Base-by-base conservation (phyloP, 1,284 basidiomycete species). In the Pascua guehoae region DNA sequence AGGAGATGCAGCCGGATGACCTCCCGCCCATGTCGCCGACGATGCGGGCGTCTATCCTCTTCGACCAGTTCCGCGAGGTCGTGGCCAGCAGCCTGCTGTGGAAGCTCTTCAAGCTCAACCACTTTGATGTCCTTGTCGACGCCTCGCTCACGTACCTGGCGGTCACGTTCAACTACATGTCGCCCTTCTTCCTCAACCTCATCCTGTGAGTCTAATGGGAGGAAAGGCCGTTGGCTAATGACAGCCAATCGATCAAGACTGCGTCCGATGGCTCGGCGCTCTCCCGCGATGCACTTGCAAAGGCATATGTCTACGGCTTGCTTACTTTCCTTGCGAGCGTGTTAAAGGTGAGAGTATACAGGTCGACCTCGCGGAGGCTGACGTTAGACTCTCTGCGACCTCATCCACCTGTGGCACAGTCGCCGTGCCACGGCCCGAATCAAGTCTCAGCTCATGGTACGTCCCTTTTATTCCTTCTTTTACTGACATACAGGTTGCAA, bases 321-420 rank as follows among this genome's bases (percentile, higher is more conserved):
- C 78, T 89, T 1, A 84, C 86, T 7, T 86, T 89, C 68, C 40
- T 81, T 0, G 83, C 81, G 15, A 81, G 83, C 1, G 51, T 86
- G 0, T 66, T 80, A 55, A 88, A 88, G 65, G 84, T 86, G 36
- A 40, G 18, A 10, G 12, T 12, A 32, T n/a, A 12, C 16, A 38
- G 11, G n/a, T 46, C 41, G 24, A 32, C 24, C n/a, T n/a, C 24
- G 24, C 7, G 24, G 24, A 4, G 24, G 32, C 45, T 52, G 83
- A 38, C 24, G 24, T 32, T 7, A 88, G 85, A 83, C 85, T 0
- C 79, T 88, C 70, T 79, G 83, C 0, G 89, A 93, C 63, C 77
- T 89, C 2, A 83, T 88, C 53, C 89, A 91, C 68, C 78, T 92
- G 2, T 91, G 88, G 86, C 84, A 83, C 62, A 83, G 85, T 12